A percentile compares a stretch with the other conserved stretches of the same genome.
Conservation (phyloP, 768 basidiomycete species). For the Tulasnella sp. region DNA sequence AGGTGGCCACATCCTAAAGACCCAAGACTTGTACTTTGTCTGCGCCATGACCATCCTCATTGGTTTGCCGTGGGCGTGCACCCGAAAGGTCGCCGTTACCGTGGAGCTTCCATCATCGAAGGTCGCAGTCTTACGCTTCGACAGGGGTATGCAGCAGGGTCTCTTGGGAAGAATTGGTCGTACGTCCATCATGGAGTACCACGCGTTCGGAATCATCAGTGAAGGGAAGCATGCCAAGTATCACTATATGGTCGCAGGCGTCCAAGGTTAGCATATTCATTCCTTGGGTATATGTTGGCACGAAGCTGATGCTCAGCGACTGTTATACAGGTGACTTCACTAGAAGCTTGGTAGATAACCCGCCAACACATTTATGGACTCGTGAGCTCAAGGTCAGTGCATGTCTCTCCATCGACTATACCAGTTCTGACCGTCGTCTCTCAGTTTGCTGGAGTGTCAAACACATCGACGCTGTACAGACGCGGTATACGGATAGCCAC, state of each 20-base stretch:
- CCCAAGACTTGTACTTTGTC: conserved; percentile 71
- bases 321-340: conserved; percentile 53
- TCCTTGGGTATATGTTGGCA: neutral
- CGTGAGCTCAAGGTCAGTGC: conserved; percentile 59
- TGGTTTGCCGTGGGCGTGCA: conserved; percentile 63
- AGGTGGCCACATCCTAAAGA: conserved; percentile 44
- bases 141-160: conserved; percentile 78
- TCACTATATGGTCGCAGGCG: conserved; percentile 74
- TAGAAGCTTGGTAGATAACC: conserved; percentile 53
- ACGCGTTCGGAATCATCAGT: conserved; percentile 71
- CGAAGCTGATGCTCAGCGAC: neutral
- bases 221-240: conserved; percentile 63
- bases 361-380: conserved; percentile 65
- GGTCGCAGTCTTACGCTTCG: conserved; percentile 67
- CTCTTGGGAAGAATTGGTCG: conserved; percentile 65
- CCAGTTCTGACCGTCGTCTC: neutral
- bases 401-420: neutral
- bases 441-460: conserved; percentile 69
- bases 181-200: conserved; percentile 66
- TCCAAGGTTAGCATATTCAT: conserved; percentile 34
- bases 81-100: conserved; percentile 60
- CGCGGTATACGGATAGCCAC: conserved; percentile 75
- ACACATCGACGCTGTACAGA: conserved; percentile 69
- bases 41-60: conserved; percentile 64
- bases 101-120: conserved; percentile 71